Evolutionary conservation across 176 grass and related monocot genomes (phyloP).

Genomic region (Zoysia pacifica): DNA sequence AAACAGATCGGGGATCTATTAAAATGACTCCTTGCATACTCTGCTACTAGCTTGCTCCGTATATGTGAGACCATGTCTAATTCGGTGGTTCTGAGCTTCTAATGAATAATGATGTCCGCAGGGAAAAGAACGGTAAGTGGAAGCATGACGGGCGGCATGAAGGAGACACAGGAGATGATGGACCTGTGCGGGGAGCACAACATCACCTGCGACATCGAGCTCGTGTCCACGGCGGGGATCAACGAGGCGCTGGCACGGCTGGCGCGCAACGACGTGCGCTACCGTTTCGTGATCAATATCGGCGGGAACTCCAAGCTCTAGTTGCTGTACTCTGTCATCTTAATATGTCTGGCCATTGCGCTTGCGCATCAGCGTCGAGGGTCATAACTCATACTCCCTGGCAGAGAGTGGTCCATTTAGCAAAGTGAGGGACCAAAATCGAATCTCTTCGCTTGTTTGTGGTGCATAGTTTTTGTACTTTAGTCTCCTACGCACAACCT

Average conservation of each 20-base stretch:
- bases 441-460: too few relatives aligned
- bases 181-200: constrained; percentile 62
- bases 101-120: not conserved
- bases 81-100: not conserved
- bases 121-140: constrained; percentile 74
- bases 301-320: constrained; percentile 40
- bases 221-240: constrained; percentile 56
- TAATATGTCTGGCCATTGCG: too few relatives aligned
- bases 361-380: too few relatives aligned
- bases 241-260: constrained; percentile 62
- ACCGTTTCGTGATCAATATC: constrained; percentile 78
- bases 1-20: too few relatives aligned
- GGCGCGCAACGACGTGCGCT: constrained; percentile 77
- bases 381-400: too few relatives aligned
- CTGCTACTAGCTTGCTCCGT: not conserved
- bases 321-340: not conserved
- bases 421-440: too few relatives aligned
- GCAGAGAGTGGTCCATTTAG: too few relatives aligned
- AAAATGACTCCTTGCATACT: not conserved
- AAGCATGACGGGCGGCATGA: constrained; percentile 76
- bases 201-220: constrained; percentile 76
- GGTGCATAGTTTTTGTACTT: too few relatives aligned
- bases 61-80: too few relatives aligned
- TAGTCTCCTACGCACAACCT: too few relatives aligned
- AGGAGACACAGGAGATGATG: constrained; percentile 93